Base-by-base conservation (phyloP, 2,329 filamentous ascomycete species). In the Sordariomycetes sp. region DNA sequence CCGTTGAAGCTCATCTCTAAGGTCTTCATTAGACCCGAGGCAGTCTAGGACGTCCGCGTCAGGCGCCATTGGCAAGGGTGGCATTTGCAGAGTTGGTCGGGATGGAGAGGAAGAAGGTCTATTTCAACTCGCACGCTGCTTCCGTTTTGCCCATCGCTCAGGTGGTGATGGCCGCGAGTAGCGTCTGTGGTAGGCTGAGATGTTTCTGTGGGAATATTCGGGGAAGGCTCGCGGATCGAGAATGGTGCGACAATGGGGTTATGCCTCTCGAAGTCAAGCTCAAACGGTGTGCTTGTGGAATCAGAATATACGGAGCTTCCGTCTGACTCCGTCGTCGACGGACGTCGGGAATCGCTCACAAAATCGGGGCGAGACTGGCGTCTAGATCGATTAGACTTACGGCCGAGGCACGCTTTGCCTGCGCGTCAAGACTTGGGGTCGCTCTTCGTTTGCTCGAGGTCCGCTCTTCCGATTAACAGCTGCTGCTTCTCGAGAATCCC, bases 211-310 rank as follows among this genome's bases (percentile, higher is more conserved):
- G 79, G 78, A 12, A 84, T 76, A 62, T 83, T 84, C 51, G 84
- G 81, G 2, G 78, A 81, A 0, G 79, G 79, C 60, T 82, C 79
- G 36, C 80, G 72, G 54, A 69, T 72, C 0, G 68, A 66, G 3
- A 68, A 63, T 3, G 71, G 67, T 10, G 69, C 70, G 60, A 82
- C 81, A 1, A 82, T 68, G 0, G 80, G 83, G 1, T 79, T 72
- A 61, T 84, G 81, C 13, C 77, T 76, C 65, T 86, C 82, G 5
- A 85, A 71, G 57, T 84, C 80, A 58, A 85, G 71, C 57, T 84
- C 80, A 58, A 85, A 85, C 0, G 82, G 80, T 1, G 62, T 81
- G 80, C 61, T 82, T 80, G 1, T 72, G 74, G 17, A 74, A 71
- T 34, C 78, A 75, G 39, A 78, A 10, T 75, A 73, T 10, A 82